These are phyloP conservation scores for Tylopilus subfusipes DNA, from an alignment of 768 basidiomycete genomes.

Conservation along the genomic window DNA sequence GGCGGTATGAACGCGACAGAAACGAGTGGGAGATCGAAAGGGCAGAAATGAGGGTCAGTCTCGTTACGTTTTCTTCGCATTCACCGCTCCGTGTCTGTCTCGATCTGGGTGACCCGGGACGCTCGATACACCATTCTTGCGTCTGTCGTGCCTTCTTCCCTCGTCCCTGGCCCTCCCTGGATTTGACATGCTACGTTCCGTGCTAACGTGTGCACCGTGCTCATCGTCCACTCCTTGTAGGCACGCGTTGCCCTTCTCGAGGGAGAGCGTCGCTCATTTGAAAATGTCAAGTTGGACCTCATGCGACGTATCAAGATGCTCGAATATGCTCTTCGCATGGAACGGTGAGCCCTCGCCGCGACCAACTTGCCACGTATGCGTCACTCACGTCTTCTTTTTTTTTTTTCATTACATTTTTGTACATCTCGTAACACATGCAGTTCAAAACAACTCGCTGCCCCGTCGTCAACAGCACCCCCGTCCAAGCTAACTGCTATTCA, in stretches of 20 bases:
- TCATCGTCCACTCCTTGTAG: conserved; percentile 39
- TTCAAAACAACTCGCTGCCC: conserved; percentile 70
- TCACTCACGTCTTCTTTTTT: conserved; percentile 6
- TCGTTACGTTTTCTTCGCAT: conserved; percentile 7
- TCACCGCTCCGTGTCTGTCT: not conserved
- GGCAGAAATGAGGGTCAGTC: conserved; percentile 94
- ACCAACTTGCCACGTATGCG: not conserved
- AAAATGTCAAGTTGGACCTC: conserved; percentile 94
- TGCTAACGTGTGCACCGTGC: not conserved
- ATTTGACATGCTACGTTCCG: not conserved
- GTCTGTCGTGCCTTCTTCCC: not conserved
- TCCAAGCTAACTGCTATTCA: conserved; percentile 66
- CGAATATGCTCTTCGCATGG: conserved; percentile 93
- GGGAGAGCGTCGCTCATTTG: conserved; percentile 94
- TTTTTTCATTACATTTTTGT: conserved; percentile 35
- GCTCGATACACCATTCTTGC: not conserved
- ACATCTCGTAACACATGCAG: conserved; percentile 36
- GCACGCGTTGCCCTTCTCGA: conserved; percentile 96
- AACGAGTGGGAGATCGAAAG: conserved; percentile 99
- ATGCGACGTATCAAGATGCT: conserved; percentile 99
- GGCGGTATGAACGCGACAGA: conserved; percentile 94
- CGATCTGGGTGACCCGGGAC: not conserved
- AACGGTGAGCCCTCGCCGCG: conserved; percentile 61
- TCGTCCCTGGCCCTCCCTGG: not conserved
- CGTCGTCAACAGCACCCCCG: conserved; percentile 56